Conservation (phyloP, 2,329 filamentous ascomycete species). For the Aspergillus spinulosporus region DNA sequence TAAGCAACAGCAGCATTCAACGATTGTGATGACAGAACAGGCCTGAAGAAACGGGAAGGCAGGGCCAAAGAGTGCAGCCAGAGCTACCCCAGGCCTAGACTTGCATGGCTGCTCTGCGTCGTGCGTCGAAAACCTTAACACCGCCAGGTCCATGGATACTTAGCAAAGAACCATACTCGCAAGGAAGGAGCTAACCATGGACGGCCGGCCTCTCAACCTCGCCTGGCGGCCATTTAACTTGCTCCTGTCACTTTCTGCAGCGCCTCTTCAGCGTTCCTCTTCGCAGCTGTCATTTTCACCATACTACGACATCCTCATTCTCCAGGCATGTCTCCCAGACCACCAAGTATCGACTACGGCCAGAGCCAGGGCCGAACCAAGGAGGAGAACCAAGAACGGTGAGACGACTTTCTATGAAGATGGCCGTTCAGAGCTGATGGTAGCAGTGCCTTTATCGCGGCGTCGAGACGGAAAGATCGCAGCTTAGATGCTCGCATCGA, state of each 20-base stretch:
- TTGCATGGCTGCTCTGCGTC: not conserved
- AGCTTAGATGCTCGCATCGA: slow-evolving; percentile 85
- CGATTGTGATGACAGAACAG: not conserved
- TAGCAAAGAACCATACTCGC: not conserved
- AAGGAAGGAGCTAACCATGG: not conserved
- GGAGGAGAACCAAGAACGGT: slow-evolving; percentile 51
- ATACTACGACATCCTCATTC: not conserved
- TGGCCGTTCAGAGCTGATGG: not conserved
- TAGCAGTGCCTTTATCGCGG: slow-evolving; percentile 83
- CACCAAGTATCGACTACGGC: slow-evolving; percentile 34
- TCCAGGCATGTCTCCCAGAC: slow-evolving; percentile 26
- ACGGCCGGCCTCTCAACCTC: not conserved
- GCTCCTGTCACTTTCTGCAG: not conserved
- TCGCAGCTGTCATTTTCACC: not conserved
- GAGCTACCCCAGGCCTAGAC: not conserved
- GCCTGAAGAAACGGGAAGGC: not conserved
- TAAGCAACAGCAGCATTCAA: no score
- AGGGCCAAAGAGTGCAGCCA: not conserved
- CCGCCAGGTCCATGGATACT: not conserved
- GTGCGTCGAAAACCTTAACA: not conserved
- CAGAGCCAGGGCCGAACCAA: slow-evolving; percentile 37
- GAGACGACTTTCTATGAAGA: slow-evolving; percentile 13
- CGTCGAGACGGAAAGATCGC: slow-evolving; percentile 81
- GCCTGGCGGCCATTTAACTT: not conserved
- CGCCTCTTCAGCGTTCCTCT: not conserved